These are phyloP conservation scores for Scheffersomyces illinoinensis DNA, from an alignment of 1,139 yeast genomes.

Conservation along the genomic window DNA sequence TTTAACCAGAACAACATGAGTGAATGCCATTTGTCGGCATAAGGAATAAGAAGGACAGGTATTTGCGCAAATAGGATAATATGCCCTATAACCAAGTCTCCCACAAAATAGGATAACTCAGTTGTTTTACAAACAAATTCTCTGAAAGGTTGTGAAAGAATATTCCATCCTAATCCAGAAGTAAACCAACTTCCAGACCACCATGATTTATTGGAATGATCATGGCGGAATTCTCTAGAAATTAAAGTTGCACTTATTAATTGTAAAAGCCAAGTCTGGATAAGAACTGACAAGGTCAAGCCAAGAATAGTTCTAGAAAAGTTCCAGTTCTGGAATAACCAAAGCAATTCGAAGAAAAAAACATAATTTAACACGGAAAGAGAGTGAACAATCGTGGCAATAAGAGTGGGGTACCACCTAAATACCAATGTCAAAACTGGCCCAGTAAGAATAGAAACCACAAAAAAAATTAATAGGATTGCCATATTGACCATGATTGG, in stretches of 20 bases:
- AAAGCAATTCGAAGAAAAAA: conserved; percentile 48
- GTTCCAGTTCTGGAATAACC: conserved; percentile 56
- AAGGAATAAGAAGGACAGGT: conserved; percentile 57
- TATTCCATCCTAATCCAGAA: conserved; percentile 52
- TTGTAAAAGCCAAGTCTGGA: conserved; percentile 49
- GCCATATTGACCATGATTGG: conserved; percentile 50
- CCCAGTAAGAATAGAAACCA: conserved; percentile 45
- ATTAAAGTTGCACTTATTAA: conserved; percentile 38
- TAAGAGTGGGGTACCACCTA: conserved; percentile 40
- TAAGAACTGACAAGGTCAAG: conserved; percentile 33
- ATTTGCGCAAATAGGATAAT: conserved; percentile 48
- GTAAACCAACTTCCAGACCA: conserved; percentile 70
- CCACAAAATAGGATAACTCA: conserved; percentile 56
- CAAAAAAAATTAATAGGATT: conserved; percentile 37
- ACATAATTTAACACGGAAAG: conserved; percentile 45
- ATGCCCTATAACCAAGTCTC: conserved; percentile 56
- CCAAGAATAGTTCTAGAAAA: conserved; percentile 52
- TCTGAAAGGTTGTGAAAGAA: conserved; percentile 53
- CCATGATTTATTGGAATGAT: conserved; percentile 57
- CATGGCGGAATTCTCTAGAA: conserved; percentile 53
- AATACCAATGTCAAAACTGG: conserved; percentile 42
- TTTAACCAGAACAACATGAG: conserved; percentile 78
- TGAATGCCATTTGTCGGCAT: conserved; percentile 74
- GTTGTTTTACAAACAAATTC: conserved; percentile 55
- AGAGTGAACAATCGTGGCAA: conserved; percentile 47